Evolutionary conservation across 2,329 filamentous ascomycete genomes (phyloP).

Genomic region (Hymenoscyphus infarciens): DNA sequence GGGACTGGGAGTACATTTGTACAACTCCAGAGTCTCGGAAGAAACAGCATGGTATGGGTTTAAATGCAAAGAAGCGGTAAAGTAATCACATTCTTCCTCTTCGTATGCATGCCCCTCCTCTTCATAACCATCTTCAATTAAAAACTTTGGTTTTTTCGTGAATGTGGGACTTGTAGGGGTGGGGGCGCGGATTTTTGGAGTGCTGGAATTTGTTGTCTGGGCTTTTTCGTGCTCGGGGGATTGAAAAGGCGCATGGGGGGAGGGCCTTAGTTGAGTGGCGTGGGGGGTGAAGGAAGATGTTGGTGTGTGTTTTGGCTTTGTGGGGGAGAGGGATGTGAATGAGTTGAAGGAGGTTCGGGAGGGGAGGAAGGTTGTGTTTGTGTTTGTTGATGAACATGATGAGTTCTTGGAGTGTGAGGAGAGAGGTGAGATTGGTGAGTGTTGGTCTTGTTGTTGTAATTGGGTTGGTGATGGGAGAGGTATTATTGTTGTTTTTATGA

Average conservation of each 20-base stretch:
- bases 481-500: not conserved
- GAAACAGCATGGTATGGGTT: conserved; percentile 5
- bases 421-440: conserved; percentile 11
- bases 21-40: not conserved
- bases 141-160: not conserved
- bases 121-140: not conserved
- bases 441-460: not conserved
- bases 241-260: not conserved
- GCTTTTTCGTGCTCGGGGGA: not conserved
- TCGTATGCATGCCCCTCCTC: not conserved
- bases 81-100: conserved; percentile 7
- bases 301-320: not conserved
- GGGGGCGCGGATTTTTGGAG: conserved; percentile 3
- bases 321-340: not conserved
- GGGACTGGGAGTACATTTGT: not conserved
- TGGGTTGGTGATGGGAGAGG: not conserved
- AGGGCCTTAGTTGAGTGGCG: not conserved
- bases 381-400: conserved; percentile 9
- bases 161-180: not conserved
- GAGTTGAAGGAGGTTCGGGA: conserved; percentile 4
- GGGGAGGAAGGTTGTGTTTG: not conserved
- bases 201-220: conserved; percentile 1
- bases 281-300: not conserved
- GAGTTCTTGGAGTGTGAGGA: conserved; percentile 8
- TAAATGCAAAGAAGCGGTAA: conserved; percentile 6